phyloP scores from a whole-genome alignment of 768 basidiomycete genomes.

The Mycena leptocephala region DNA sequence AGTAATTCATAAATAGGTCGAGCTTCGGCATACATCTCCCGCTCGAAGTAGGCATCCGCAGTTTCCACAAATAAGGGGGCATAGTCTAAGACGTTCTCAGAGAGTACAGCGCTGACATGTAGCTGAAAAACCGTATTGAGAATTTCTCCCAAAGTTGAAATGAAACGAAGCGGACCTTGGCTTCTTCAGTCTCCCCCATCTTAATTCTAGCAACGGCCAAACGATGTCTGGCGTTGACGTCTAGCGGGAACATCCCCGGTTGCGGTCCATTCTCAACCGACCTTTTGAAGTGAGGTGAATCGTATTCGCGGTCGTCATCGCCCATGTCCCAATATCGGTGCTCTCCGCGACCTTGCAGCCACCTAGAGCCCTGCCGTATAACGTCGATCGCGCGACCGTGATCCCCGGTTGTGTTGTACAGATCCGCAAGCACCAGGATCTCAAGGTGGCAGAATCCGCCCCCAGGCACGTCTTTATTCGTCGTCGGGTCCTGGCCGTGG shows the following conservation, averaged over 20 bases:
- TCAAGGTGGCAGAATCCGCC: conserved; percentile 78
- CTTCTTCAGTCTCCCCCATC: conserved; percentile 87
- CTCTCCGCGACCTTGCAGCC: conserved; percentile 87
- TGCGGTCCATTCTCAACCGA: conserved; percentile 61
- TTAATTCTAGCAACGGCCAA: conserved; percentile 88
- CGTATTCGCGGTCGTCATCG: conserved; percentile 93
- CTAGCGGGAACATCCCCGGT: conserved; percentile 74
- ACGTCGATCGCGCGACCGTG: conserved; percentile 77
- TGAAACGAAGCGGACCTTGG: conserved; percentile 67
- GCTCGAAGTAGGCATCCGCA: conserved; percentile 87
- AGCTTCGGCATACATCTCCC: conserved; percentile 85
- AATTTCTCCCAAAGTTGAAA: too few relatives aligned
- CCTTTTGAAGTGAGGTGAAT: conserved; percentile 55
- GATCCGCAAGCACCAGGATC: conserved; percentile 88
- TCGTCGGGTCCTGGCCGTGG: conserved; percentile 46
- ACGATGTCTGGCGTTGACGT: conserved; percentile 86
- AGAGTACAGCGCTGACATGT: conserved; percentile 68
- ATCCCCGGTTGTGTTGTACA: conserved; percentile 81
- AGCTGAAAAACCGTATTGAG: conserved; percentile 43
- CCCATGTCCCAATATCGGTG: conserved; percentile 87
- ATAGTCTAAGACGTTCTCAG: conserved; percentile 83
- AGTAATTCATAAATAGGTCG: conserved; percentile 86
- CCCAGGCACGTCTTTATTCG: conserved; percentile 52
- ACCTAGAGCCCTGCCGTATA: conserved; percentile 85
- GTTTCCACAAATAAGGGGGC: conserved; percentile 86